A percentile compares a stretch with the other conserved stretches of the same genome.
phyloP scores from a whole-genome alignment of 352 stramenopile species.

The Globisporangium iwayamae region DNA sequence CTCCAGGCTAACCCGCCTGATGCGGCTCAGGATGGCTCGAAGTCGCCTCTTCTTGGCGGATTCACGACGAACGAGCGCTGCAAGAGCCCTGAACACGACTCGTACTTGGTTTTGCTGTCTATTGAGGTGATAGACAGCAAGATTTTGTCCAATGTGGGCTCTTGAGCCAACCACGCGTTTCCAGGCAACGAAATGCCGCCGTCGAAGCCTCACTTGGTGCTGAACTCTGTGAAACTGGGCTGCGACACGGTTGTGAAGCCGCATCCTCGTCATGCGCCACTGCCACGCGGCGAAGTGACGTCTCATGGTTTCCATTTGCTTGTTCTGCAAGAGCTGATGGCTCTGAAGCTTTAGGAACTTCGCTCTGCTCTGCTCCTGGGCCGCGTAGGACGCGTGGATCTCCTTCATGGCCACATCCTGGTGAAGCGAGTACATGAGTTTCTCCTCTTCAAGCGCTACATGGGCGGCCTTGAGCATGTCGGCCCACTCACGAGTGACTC shows the following conservation, averaged over 20 bases:
- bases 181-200: constrained; percentile 20
- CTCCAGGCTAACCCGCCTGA: constrained; percentile 16
- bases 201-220: constrained; percentile 5
- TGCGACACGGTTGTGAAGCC: constrained; percentile 19
- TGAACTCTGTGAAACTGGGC: constrained; percentile 22
- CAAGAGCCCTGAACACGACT: constrained; percentile 13
- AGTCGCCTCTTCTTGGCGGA: constrained; percentile 20
- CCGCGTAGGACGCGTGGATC: constrained; percentile 23
- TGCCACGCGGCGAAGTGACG: constrained; percentile 19
- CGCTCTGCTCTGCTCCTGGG: constrained; percentile 22
- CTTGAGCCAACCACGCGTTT: constrained; percentile 4
- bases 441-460: constrained; percentile 44
- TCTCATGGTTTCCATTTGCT: constrained; percentile 16
- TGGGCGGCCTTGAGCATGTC: constrained; percentile 36
- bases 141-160: neutral
- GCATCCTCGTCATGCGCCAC: constrained; percentile 9
- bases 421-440: constrained; percentile 27
- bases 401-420: constrained; percentile 30
- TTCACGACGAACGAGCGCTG: constrained; percentile 6
- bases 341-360: constrained; percentile 20
- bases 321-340: constrained; percentile 12
- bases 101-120: neutral
- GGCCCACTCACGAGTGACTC: constrained; percentile 30
- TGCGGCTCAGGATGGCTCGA: constrained; percentile 14
- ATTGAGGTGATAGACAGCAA: neutral